These are phyloP conservation scores for Brettanomyces custersianus DNA, from an alignment of 805 yeast genomes.

Conservation along the genomic window DNA sequence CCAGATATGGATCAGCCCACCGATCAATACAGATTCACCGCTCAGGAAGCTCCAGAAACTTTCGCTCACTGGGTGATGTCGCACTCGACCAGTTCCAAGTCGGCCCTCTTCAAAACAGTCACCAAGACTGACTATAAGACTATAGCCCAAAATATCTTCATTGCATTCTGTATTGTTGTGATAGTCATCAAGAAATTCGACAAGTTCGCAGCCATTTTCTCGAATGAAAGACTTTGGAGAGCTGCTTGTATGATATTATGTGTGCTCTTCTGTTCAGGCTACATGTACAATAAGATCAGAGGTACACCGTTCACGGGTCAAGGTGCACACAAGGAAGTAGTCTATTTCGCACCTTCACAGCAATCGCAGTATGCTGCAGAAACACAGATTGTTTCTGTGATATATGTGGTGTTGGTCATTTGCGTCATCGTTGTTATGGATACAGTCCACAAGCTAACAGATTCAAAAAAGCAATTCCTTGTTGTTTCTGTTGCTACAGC, in stretches of 20 bases:
- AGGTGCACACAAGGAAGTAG: constrained; percentile 27
- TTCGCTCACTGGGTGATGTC: constrained; percentile 26
- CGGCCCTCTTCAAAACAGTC: constrained; percentile 25
- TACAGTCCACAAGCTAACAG: constrained; percentile 41
- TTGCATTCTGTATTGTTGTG: constrained; percentile 20
- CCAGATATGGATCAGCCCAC: constrained; percentile 15
- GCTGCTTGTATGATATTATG: constrained; percentile 51
- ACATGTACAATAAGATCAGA: constrained; percentile 89
- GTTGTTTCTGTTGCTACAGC: constrained; percentile 37
- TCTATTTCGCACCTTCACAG: constrained; percentile 46
- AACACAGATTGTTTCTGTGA: constrained; percentile 72
- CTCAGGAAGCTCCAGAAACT: constrained; percentile 30
- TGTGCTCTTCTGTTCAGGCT: constrained; percentile 73
- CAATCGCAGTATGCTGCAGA: constrained; percentile 78
- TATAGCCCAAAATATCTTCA: constrained; percentile 16
- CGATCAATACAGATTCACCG: constrained; percentile 36
- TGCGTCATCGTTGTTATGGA: constrained; percentile 49
- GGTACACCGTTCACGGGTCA: constrained; percentile 53
- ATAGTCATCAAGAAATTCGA: constrained; percentile 22
- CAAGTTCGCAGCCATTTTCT: constrained; percentile 31
- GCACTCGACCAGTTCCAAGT: constrained; percentile 10
- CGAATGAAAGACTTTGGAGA: constrained; percentile 64
- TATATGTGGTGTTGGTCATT: constrained; percentile 64
- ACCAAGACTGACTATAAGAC: constrained; percentile 33
- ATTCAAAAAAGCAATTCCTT: constrained; percentile 37